These are phyloP conservation scores for Madurella mycetomatis DNA, from an alignment of 2,329 filamentous ascomycete species.

Conservation along the genomic window DNA sequence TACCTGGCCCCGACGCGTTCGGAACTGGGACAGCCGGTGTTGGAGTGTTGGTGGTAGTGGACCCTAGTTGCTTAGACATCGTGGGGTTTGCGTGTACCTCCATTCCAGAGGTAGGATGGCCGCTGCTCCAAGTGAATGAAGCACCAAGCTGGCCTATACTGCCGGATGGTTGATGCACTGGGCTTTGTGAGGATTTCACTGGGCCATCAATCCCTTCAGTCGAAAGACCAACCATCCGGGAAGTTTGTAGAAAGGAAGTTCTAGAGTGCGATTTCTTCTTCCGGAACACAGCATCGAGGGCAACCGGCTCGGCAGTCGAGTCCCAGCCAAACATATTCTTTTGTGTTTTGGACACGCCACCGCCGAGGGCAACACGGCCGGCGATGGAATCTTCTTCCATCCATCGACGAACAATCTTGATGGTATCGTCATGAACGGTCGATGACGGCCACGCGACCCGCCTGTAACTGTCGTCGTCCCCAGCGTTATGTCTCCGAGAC, in stretches of 20 bases:
- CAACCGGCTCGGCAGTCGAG: slow-evolving; percentile 45
- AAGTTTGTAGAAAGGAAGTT: slow-evolving; percentile 25
- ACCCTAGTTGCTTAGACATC: background rate
- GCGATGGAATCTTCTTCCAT: slow-evolving; percentile 60
- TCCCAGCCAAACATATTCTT: slow-evolving; percentile 60
- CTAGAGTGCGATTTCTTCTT: slow-evolving; percentile 32
- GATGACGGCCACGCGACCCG: slow-evolving; percentile 56
- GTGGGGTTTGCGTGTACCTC: background rate
- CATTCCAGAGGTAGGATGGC: slow-evolving; percentile 2
- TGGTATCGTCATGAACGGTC: slow-evolving; percentile 47
- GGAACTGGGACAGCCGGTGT: background rate
- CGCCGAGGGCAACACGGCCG: slow-evolving; percentile 45
- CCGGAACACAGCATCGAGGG: slow-evolving; percentile 44
- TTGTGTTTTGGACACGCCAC: slow-evolving; percentile 39
- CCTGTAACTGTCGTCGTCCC: slow-evolving; percentile 56
- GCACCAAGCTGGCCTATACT: slow-evolving; percentile 15
- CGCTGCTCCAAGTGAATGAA: slow-evolving; percentile 26
- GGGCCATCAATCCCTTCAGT: background rate
- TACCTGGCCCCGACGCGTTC: background rate
- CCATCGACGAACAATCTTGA: slow-evolving; percentile 59
- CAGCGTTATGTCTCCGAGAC: slow-evolving; percentile 51
- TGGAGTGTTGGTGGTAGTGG: background rate
- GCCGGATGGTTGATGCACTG: slow-evolving; percentile 18
- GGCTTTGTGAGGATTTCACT: slow-evolving; percentile 1
- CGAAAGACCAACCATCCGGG: background rate